phyloP scores from a whole-genome alignment of 1,284 basidiomycete species.

The Fistulina hepatica region DNA sequence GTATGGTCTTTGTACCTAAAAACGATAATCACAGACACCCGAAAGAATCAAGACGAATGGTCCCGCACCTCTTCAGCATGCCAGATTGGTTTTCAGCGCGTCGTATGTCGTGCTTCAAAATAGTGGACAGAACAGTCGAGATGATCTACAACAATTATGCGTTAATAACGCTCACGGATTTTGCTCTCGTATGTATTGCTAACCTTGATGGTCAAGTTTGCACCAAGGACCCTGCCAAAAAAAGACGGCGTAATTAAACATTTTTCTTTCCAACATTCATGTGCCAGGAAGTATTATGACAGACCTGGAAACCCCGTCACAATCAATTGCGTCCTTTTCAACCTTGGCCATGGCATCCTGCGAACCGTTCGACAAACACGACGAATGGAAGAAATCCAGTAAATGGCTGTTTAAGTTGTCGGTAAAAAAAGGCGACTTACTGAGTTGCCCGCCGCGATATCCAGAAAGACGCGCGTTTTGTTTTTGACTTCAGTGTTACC shows the following conservation, averaged over 20 bases:
- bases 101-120: slow-evolving; percentile 39
- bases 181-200: slow-evolving; percentile 1
- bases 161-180: neutral
- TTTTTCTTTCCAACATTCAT: too few relatives aligned
- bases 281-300: too few relatives aligned
- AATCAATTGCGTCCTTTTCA: too few relatives aligned
- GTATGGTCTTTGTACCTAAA: slow-evolving; percentile 23
- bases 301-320: too few relatives aligned
- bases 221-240: slow-evolving; percentile 42
- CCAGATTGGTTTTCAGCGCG: slow-evolving; percentile 47
- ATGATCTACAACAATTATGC: slow-evolving; percentile 27
- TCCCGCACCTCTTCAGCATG: slow-evolving; percentile 32
- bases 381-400: too few relatives aligned
- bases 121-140: slow-evolving; percentile 34
- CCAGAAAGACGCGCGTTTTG: slow-evolving; percentile 45
- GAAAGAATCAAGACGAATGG: neutral
- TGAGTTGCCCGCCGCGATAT: slow-evolving; percentile 45
- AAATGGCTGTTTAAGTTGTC: too few relatives aligned
- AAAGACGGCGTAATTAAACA: neutral
- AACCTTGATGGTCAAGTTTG: slow-evolving; percentile 43
- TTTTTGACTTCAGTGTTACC: slow-evolving; percentile 33
- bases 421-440: slow-evolving; percentile 35
- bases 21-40: neutral
- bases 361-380: too few relatives aligned
- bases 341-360: too few relatives aligned